Evolutionary conservation across 2,329 filamentous ascomycete species (phyloP).

Genomic region (Celoporthe dispersa): DNA sequence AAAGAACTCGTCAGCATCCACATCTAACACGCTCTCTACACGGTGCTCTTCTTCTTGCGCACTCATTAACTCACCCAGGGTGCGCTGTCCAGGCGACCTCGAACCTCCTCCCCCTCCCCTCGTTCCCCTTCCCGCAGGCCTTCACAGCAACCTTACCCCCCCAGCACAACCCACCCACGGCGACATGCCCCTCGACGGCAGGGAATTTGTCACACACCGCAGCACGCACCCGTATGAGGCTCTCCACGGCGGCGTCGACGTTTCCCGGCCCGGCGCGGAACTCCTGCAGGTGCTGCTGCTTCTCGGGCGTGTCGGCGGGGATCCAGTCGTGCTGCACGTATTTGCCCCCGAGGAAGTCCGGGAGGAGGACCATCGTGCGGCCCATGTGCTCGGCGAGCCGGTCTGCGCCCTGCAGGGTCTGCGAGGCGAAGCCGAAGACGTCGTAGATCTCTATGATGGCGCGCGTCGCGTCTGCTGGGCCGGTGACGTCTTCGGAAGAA

Average conservation of each 20-base stretch:
- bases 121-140: conserved; percentile 42
- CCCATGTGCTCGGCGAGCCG: conserved; percentile 43
- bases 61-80: conserved; percentile 34
- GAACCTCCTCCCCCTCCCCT: conserved; percentile 43
- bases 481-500: conserved; percentile 41
- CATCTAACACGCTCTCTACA: neutral
- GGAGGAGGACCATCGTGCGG: conserved; percentile 46
- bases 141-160: conserved; percentile 49
- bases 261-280: conserved; percentile 42
- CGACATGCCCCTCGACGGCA: conserved; percentile 45
- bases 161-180: conserved; percentile 54
- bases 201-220: conserved; percentile 41
- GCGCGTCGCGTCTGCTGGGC: conserved; percentile 39
- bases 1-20: neutral
- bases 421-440: conserved; percentile 50
- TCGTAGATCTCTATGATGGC: conserved; percentile 53
- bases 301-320: conserved; percentile 50
- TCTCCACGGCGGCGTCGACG: conserved; percentile 36
- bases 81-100: conserved; percentile 40
- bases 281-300: conserved; percentile 38
- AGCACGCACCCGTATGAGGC: conserved; percentile 39
- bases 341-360: conserved; percentile 46
- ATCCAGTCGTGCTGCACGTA: conserved; percentile 40
- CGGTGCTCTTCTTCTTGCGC: neutral
- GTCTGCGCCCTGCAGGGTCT: conserved; percentile 55